phyloP scores from a whole-genome alignment of 495 filamentous ascomycete species.

The Neurospora tetraspora region DNA sequence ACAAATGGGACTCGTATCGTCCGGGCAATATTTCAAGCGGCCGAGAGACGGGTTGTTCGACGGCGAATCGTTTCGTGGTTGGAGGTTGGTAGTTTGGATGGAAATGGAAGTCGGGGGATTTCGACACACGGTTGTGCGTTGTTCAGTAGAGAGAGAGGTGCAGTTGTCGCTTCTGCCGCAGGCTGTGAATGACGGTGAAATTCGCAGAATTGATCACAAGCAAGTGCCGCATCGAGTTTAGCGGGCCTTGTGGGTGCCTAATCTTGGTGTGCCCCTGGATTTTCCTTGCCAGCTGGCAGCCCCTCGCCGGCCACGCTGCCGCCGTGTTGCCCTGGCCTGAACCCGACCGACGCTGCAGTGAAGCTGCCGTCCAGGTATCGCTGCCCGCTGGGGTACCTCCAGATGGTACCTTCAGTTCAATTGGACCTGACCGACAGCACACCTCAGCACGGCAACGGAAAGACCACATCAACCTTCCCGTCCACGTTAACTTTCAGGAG shows the following conservation, averaged over 20 bases:
- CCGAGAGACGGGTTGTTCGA: neutral
- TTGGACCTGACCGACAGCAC: neutral
- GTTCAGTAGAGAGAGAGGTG: neutral
- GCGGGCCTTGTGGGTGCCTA: neutral
- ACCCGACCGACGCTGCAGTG: neutral
- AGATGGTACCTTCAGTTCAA: neutral
- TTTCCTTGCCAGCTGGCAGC: constrained; percentile 16
- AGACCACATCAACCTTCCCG: constrained; percentile 19
- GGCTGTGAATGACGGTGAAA: neutral
- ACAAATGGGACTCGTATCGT: neutral
- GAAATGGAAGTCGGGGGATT: neutral
- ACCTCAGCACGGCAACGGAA: constrained; percentile 4
- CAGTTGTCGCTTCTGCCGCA: neutral
- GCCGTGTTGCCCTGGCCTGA: neutral
- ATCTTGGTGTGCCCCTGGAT: neutral
- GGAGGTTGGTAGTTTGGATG: neutral
- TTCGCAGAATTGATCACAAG: neutral
- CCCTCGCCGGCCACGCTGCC: constrained; percentile 8
- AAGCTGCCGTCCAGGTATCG: neutral
- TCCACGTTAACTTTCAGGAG: constrained; percentile 3
- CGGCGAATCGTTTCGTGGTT: neutral
- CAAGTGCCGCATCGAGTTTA: neutral
- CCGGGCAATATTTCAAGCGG: neutral
- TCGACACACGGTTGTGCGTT: neutral
- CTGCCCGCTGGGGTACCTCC: neutral